phyloP scores from a whole-genome alignment of 805 yeast species.

The Grigorovia yakushimaensis region DNA sequence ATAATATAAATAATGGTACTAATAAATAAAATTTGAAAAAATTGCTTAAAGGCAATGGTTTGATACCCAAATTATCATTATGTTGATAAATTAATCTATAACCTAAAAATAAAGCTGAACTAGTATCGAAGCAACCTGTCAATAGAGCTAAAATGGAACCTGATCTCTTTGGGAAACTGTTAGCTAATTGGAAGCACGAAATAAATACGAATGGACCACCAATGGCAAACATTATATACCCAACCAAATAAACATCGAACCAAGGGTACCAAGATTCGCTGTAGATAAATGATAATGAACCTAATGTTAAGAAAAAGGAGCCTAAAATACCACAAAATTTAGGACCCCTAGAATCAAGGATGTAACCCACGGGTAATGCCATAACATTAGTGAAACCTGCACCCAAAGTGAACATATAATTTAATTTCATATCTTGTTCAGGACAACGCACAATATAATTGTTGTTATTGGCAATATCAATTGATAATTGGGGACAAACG shows the following conservation, averaged over 20 bases:
- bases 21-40: slow-evolving; percentile 61
- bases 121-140: slow-evolving; percentile 91
- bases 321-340: slow-evolving; percentile 70
- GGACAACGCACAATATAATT: slow-evolving; percentile 39
- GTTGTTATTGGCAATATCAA: background rate
- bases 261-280: slow-evolving; percentile 11
- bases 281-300: slow-evolving; percentile 33
- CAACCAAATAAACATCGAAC: slow-evolving; percentile 58
- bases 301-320: slow-evolving; percentile 45
- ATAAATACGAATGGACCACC: slow-evolving; percentile 95
- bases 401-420: slow-evolving; percentile 74
- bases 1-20: slow-evolving; percentile 68
- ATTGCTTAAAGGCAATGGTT: slow-evolving; percentile 31
- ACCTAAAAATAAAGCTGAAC: slow-evolving; percentile 74
- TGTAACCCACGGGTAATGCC: slow-evolving; percentile 73
- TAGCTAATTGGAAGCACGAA: slow-evolving; percentile 82
- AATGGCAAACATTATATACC: slow-evolving; percentile 68
- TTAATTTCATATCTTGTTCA: slow-evolving; percentile 75
- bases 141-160: slow-evolving; percentile 73
- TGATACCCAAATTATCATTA: slow-evolving; percentile 1
- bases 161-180: slow-evolving; percentile 71
- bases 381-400: slow-evolving; percentile 79
- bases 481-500: slow-evolving; percentile 44
- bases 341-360: slow-evolving; percentile 76
- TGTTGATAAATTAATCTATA: slow-evolving; percentile 59